Evolutionary conservation across 2,329 filamentous ascomycete species (phyloP).

Genomic region (Ceratocystis albifundus): DNA sequence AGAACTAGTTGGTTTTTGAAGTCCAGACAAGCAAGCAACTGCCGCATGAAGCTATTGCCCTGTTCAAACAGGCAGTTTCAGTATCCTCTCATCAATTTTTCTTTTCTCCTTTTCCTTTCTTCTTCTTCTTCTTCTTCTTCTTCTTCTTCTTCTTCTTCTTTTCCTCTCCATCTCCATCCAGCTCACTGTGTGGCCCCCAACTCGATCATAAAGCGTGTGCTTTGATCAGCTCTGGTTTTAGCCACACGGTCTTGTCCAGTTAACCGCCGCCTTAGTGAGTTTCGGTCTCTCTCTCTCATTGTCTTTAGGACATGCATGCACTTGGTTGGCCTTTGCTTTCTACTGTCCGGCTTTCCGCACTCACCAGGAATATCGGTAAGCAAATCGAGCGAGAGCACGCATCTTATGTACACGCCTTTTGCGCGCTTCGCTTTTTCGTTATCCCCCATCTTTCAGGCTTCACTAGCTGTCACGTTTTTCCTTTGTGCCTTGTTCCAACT

Average conservation of each 20-base stretch:
- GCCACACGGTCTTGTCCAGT: not conserved
- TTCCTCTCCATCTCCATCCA: not conserved
- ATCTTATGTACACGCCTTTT: not conserved
- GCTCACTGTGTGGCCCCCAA: not conserved
- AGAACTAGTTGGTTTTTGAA: not conserved
- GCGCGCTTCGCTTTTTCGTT: not conserved
- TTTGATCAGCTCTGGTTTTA: not conserved
- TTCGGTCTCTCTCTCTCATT: not conserved
- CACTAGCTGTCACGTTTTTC: not conserved
- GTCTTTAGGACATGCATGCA: not conserved
- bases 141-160: not conserved
- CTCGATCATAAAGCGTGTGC: not conserved
- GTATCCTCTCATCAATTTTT: not conserved
- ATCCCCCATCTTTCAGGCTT: not conserved
- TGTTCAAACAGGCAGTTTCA: slow-evolving; percentile 11
- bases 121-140: not conserved
- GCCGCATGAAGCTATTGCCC: not conserved
- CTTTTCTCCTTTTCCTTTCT: not conserved
- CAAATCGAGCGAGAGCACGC: not conserved
- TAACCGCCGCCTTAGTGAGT: not conserved
- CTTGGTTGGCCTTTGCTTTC: not conserved
- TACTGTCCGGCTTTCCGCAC: not conserved
- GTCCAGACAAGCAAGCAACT: slow-evolving; percentile 3
- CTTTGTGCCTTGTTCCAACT: slow-evolving; percentile 1
- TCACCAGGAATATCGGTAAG: not conserved